phyloP scores from a whole-genome alignment of 257 asterid genomes.

The Salvia splendens region DNA sequence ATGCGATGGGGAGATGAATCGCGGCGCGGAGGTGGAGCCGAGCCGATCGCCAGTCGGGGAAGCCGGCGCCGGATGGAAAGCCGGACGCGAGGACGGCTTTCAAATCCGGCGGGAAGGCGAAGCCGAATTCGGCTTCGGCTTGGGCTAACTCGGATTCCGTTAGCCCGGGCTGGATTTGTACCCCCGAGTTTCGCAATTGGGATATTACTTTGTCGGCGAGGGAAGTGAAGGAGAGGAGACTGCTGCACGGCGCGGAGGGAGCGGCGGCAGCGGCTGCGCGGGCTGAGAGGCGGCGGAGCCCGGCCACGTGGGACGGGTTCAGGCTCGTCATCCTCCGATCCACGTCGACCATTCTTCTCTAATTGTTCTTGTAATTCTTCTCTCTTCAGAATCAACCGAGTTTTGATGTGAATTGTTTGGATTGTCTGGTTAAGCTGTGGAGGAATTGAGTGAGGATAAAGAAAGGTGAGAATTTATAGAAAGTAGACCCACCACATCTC shows the following conservation, averaged over 20 bases:
- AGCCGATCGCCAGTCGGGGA: conserved; percentile 89
- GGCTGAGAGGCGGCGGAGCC: conserved; percentile 93
- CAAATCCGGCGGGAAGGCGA: conserved; percentile 84
- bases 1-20: conserved; percentile 77
- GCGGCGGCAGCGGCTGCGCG: conserved; percentile 81
- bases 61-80: conserved; percentile 77
- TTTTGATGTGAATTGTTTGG: conserved; percentile 25
- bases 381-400: not conserved
- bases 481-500: not conserved
- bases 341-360: conserved; percentile 84
- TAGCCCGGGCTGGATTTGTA: conserved; percentile 65
- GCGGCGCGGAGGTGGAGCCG: conserved; percentile 84
- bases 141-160: conserved; percentile 76
- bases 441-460: not conserved
- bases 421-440: not conserved
- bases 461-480: not conserved
- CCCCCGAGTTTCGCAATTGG: conserved; percentile 57
- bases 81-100: conserved; percentile 85
- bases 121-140: conserved; percentile 92
- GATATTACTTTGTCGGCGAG: conserved; percentile 73
- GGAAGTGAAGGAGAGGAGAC: conserved; percentile 76
- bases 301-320: conserved; percentile 85
- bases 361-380: no score
- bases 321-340: conserved; percentile 95
- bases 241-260: conserved; percentile 80